These are phyloP conservation scores for Diplodia sapinea DNA, from an alignment of 2,329 filamentous ascomycete genomes.

Conservation along the genomic window DNA sequence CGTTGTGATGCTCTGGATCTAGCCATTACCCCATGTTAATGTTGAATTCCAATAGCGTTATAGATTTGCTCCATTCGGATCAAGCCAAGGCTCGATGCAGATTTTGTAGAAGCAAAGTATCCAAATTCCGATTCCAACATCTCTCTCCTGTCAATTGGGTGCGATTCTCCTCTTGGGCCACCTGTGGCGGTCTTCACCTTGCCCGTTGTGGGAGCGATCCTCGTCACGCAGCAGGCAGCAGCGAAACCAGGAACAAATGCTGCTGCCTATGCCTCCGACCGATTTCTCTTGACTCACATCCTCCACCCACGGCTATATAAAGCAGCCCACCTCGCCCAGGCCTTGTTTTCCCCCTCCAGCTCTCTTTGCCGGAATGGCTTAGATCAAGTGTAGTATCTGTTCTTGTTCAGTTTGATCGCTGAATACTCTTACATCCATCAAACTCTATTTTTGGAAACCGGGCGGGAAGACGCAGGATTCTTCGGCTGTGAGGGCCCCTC, in stretches of 20 bases:
- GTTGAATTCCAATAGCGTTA: background rate
- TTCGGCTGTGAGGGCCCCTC: constrained; percentile 2
- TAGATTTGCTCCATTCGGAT: background rate
- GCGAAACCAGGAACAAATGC: background rate
- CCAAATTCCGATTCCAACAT: background rate
- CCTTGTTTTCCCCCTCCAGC: background rate
- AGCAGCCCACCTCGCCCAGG: background rate
- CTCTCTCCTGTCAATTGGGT: background rate
- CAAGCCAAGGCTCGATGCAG: background rate
- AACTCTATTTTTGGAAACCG: constrained; percentile 12
- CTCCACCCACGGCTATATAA: background rate
- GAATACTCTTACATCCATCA: background rate
- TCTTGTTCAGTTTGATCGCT: constrained; percentile 19
- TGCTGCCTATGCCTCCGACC: background rate
- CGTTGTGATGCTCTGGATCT: background rate
- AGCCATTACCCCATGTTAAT: background rate
- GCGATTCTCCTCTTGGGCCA: background rate
- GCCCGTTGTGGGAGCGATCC: background rate
- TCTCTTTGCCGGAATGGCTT: constrained; percentile 3
- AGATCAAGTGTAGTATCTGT: constrained; percentile 23
- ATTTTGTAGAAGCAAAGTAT: background rate
- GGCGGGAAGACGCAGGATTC: background rate
- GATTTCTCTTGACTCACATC: background rate
- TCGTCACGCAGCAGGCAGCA: background rate
- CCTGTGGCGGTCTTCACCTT: background rate